Evolutionary conservation across 177 flowering plant genomes (phyloP).

Genomic region (Vitis hybrid): DNA sequence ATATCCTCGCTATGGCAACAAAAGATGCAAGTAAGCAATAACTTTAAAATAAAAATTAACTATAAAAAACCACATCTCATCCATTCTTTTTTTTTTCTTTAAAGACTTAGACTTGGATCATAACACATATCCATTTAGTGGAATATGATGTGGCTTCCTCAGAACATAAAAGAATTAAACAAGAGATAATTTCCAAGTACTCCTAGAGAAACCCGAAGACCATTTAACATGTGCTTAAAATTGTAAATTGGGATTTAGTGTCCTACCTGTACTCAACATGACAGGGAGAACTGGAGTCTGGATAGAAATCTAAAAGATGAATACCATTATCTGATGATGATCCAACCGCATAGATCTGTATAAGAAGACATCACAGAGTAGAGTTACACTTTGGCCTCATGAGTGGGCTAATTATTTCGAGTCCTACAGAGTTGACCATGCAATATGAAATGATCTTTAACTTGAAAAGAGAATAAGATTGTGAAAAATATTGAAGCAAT

Average conservation of each 20-base stretch:
- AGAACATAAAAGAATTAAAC: too few species aligned
- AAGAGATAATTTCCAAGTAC: too few species aligned
- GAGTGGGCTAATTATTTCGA: neutral
- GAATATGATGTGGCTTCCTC: too few species aligned
- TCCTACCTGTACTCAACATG: slow-evolving; percentile 83
- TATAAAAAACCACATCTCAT: neutral
- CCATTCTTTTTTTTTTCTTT: too few species aligned
- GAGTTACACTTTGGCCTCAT: neutral
- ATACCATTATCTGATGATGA: slow-evolving; percentile 64
- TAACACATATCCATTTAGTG: too few species aligned
- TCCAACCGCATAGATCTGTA: slow-evolving; percentile 85
- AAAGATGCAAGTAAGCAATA: neutral
- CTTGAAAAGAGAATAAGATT: neutral
- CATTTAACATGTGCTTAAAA: neutral
- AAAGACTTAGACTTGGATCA: too few species aligned
- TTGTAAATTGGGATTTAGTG: neutral
- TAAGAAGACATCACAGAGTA: slow-evolving; percentile 5
- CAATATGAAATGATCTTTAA: neutral
- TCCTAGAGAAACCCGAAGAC: neutral
- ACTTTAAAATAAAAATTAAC: neutral
- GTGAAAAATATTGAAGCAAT: too few species aligned
- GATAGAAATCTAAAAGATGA: slow-evolving; percentile 83
- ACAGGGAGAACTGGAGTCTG: slow-evolving; percentile 65
- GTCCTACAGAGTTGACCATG: neutral
- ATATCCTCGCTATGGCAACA: slow-evolving; percentile 44